Evolutionary conservation across 768 basidiomycete genomes (phyloP).

Genomic region (Rhodotorula diobovata): DNA sequence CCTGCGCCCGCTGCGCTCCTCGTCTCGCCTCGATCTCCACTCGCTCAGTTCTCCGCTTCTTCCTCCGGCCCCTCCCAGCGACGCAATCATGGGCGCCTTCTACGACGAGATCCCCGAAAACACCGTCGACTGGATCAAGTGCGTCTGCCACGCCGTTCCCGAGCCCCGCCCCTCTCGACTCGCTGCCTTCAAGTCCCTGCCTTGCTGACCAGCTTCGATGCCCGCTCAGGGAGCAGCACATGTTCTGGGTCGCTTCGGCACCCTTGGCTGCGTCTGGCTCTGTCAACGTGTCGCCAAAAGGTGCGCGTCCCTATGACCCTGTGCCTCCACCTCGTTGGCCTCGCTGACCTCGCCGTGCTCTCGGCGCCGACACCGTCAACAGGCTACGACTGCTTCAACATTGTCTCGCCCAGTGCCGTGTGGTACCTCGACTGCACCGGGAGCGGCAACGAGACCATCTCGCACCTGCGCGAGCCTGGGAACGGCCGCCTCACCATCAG

Average conservation of each 20-base stretch:
- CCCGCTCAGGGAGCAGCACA: slow-evolving; percentile 23
- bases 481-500: slow-evolving; percentile 40
- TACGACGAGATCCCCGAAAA: slow-evolving; percentile 16
- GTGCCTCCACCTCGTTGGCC: too few relatives aligned
- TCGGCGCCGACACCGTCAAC: neutral
- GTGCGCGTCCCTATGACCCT: neutral
- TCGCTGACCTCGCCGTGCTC: too few relatives aligned
- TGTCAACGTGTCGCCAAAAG: slow-evolving; percentile 35
- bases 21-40: too few relatives aligned
- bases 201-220: too few relatives aligned
- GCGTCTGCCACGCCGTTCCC: neutral
- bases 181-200: neutral
- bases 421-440: slow-evolving; percentile 36
- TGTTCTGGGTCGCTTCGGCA: slow-evolving; percentile 33
- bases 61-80: too few relatives aligned
- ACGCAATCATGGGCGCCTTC: slow-evolving; percentile 6
- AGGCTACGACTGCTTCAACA: slow-evolving; percentile 30
- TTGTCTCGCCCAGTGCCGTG: slow-evolving; percentile 2
- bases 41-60: too few relatives aligned
- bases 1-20: too few relatives aligned
- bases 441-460: slow-evolving; percentile 37
- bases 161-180: too few relatives aligned
- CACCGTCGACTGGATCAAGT: slow-evolving; percentile 10
- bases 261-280: slow-evolving; percentile 8
- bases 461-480: slow-evolving; percentile 31